Evolutionary conservation across 345 rosid species (phyloP).

Genomic region (Euphorbia peplus): DNA sequence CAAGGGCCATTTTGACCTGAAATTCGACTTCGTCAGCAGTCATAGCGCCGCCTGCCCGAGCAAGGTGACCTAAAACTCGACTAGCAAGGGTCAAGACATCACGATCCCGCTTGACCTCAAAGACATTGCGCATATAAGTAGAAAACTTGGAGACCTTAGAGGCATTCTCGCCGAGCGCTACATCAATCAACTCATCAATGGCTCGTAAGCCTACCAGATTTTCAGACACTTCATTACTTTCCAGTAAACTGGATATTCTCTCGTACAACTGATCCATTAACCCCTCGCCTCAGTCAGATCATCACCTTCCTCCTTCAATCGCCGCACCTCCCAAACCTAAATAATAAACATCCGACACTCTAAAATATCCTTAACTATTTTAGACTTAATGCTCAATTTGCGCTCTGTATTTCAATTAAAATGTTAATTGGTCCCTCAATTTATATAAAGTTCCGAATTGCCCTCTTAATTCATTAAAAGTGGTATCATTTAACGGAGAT

Average conservation of each 20-base stretch:
- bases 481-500: too few species aligned
- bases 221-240: constrained; percentile 72
- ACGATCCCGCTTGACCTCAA: constrained; percentile 80
- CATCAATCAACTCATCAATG: constrained; percentile 87
- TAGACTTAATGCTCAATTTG: too few species aligned
- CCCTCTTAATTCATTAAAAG: too few species aligned
- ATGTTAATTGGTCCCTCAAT: too few species aligned
- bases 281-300: constrained; percentile 91
- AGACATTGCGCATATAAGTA: constrained; percentile 61
- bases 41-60: constrained; percentile 99
- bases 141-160: constrained; percentile 91
- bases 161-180: constrained; percentile 93
- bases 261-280: constrained; percentile 87
- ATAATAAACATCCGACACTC: too few species aligned
- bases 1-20: constrained; percentile 91
- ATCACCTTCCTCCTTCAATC: constrained; percentile 79
- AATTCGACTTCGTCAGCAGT: constrained; percentile 96
- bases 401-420: too few species aligned
- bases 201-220: constrained; percentile 92
- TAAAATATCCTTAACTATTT: too few species aligned
- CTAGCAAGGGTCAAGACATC: constrained; percentile 88
- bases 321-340: background rate
- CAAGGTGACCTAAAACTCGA: constrained; percentile 93
- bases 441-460: too few species aligned
- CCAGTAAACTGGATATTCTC: constrained; percentile 60